Conservation (phyloP, 2,329 filamentous ascomycete species). For the Colletotrichum australisinense region DNA sequence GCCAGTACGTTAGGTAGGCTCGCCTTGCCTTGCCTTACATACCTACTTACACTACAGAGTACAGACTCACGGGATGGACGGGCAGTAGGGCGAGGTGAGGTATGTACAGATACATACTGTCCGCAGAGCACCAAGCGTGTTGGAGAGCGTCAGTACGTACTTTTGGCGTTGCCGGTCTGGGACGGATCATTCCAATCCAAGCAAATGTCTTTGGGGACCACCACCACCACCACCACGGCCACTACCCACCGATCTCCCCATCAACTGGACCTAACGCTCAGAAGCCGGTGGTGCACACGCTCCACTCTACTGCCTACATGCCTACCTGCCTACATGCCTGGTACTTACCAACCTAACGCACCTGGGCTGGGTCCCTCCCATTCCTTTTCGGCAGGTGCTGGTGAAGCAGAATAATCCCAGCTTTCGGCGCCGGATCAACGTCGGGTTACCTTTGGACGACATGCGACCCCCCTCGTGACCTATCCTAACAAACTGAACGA, state of each 20-base stretch:
- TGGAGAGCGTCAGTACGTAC: conserved; percentile 11
- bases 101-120: conserved; percentile 5
- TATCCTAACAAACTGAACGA: not conserved
- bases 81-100: not conserved
- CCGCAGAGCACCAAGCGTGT: not conserved
- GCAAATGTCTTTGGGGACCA: not conserved
- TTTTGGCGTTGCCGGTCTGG: not conserved
- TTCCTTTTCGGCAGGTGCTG: conserved; percentile 32
- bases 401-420: conserved; percentile 29
- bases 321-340: no score
- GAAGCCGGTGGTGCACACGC: not conserved
- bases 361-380: not conserved
- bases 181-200: not conserved
- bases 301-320: not conserved
- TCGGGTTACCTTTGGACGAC: conserved; percentile 34
- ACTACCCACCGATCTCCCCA: not conserved
- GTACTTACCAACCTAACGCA: not conserved
- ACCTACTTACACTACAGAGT: no score
- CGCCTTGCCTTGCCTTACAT: not conserved
- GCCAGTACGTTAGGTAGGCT: not conserved
- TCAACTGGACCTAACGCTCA: no score
- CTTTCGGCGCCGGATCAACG: conserved; percentile 33
- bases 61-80: not conserved
- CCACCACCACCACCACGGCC: not conserved
- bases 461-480: conserved; percentile 26